Conservation (phyloP, 768 basidiomycete species). For the Amanita brunnescens region DNA sequence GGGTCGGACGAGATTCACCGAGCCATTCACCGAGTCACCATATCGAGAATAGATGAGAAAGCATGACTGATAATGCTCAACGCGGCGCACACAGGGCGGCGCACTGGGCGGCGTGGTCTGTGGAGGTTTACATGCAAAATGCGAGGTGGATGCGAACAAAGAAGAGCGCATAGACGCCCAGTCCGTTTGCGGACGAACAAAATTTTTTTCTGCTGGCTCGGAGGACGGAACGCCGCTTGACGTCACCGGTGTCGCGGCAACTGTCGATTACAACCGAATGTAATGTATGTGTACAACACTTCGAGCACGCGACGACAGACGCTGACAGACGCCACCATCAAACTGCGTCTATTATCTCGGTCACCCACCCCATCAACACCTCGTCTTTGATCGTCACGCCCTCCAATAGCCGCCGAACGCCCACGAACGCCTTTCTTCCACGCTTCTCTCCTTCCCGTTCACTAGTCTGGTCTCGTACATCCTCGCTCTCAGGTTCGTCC, state of each 20-base stretch:
- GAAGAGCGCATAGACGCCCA: constrained; percentile 14
- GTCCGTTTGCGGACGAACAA: constrained; percentile 20
- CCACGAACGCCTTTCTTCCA: constrained; percentile 65
- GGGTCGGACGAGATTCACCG: constrained; percentile 26
- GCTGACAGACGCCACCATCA: not conserved
- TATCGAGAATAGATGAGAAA: constrained; percentile 8
- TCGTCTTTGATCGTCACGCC: constrained; percentile 61
- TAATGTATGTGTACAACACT: not conserved
- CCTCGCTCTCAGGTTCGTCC: constrained; percentile 48
- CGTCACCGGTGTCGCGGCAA: no score
- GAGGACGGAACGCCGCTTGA: constrained; percentile 29
- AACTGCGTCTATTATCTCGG: constrained; percentile 30
- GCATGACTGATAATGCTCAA: not conserved
- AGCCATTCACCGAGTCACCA: constrained; percentile 52
- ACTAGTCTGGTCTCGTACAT: constrained; percentile 39
- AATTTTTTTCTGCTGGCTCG: constrained; percentile 38
- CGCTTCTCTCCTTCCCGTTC: constrained; percentile 63
- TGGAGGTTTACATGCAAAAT: not conserved
- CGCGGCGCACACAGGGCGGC: not conserved
- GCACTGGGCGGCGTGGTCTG: not conserved
- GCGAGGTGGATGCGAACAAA: not conserved
- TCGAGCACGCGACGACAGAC: no score
- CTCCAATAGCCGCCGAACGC: constrained; percentile 50
- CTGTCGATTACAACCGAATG: no score
- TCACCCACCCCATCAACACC: constrained; percentile 31